A percentile compares a stretch with the other conserved stretches of the same genome.
These are phyloP conservation scores for Arthrobotrys sinensis DNA, from an alignment of 2,329 filamentous ascomycete genomes.

Conservation along the genomic window DNA sequence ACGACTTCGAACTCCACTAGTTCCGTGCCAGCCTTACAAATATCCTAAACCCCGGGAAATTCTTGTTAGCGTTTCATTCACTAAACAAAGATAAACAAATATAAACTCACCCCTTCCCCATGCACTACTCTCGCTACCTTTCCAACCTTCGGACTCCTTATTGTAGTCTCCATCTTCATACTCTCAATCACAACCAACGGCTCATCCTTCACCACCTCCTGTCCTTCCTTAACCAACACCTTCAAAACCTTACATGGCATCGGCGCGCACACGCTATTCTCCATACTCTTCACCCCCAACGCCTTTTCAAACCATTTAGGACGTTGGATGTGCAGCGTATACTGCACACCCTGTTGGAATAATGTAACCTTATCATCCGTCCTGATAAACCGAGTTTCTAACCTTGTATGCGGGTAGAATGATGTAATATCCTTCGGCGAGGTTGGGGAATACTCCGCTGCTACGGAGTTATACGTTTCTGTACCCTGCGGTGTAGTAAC, in stretches of 20 bases:
- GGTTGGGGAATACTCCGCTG: conserved; percentile 65
- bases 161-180: conserved; percentile 74
- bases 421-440: conserved; percentile 74
- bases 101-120: conserved; percentile 68
- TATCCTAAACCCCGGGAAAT: conserved; percentile 43
- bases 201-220: conserved; percentile 86
- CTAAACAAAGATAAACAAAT: conserved; percentile 2
- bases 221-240: conserved; percentile 87
- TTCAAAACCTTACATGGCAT: conserved; percentile 98
- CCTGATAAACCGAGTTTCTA: conserved; percentile 82
- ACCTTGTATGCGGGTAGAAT: conserved; percentile 85
- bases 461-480: conserved; percentile 70
- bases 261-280: conserved; percentile 87
- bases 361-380: conserved; percentile 78
- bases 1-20: conserved; percentile 55
- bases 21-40: conserved; percentile 59
- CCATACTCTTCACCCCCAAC: conserved; percentile 72
- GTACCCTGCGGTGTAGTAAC: conserved; percentile 71
- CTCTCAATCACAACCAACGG: conserved; percentile 80
- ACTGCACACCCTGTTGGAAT: conserved; percentile 79
- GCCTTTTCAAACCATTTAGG: conserved; percentile 91
- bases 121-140: conserved; percentile 71
- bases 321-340: conserved; percentile 72
- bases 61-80: not conserved
- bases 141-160: conserved; percentile 71